These are phyloP conservation scores for Colletotrichum plurivorum DNA, from an alignment of 2,329 filamentous ascomycete species.

Conservation along the genomic window DNA sequence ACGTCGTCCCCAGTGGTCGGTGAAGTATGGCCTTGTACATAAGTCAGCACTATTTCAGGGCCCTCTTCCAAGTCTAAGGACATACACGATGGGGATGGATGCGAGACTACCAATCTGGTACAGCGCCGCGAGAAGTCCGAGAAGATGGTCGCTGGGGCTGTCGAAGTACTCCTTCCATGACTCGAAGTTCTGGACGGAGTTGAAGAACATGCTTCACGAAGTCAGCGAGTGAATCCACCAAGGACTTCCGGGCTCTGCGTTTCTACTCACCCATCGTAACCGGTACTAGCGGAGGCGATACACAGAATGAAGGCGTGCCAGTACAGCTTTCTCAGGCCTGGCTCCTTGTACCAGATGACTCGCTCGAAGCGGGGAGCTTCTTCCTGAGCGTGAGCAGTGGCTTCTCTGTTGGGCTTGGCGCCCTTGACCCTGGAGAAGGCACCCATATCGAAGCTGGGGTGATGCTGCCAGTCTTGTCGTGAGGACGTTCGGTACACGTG, in stretches of 20 bases:
- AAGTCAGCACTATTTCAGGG: no score
- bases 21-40: conserved; percentile 48
- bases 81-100: conserved; percentile 46
- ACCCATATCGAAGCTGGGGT: background rate
- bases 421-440: conserved; percentile 23
- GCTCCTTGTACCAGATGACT: conserved; percentile 67
- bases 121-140: conserved; percentile 55
- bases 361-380: conserved; percentile 63
- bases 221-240: background rate
- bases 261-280: conserved; percentile 64
- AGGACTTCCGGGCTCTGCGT: background rate
- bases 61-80: no score
- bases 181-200: conserved; percentile 31
- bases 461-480: background rate
- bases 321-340: conserved; percentile 68
- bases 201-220: conserved; percentile 15
- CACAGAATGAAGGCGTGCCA: conserved; percentile 65
- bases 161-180: conserved; percentile 45
- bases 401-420: conserved; percentile 6
- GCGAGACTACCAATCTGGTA: conserved; percentile 64
- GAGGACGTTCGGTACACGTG: background rate
- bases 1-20: conserved; percentile 57
- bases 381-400: conserved; percentile 51
- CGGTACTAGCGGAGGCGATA: conserved; percentile 68
- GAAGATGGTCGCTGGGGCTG: conserved; percentile 47